Conservation (phyloP, 2,329 filamentous ascomycete species). For the Piedraia hortae region DNA sequence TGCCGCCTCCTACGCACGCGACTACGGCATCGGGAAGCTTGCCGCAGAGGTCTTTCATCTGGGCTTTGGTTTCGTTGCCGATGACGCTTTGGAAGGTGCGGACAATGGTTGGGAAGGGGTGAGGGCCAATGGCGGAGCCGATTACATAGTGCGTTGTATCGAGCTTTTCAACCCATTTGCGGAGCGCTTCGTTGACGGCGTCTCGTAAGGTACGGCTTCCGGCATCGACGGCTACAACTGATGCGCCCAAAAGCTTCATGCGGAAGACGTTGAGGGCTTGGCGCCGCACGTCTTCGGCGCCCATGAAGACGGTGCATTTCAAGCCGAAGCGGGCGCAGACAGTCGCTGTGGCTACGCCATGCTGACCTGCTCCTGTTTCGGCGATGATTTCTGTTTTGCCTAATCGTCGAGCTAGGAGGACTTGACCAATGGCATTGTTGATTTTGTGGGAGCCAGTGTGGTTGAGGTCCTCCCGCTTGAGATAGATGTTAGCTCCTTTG, state of each 20-base stretch:
- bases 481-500: slow-evolving; percentile 83
- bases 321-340: slow-evolving; percentile 96
- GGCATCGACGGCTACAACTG: slow-evolving; percentile 76
- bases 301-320: slow-evolving; percentile 97
- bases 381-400: slow-evolving; percentile 96
- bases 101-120: slow-evolving; percentile 93
- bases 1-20: slow-evolving; percentile 84
- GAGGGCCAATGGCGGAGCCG: slow-evolving; percentile 85
- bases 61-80: slow-evolving; percentile 74
- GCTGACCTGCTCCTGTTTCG: slow-evolving; percentile 89
- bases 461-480: slow-evolving; percentile 93
- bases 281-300: slow-evolving; percentile 82
- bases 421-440: slow-evolving; percentile 90
- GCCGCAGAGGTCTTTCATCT: slow-evolving; percentile 60
- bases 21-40: slow-evolving; percentile 90
- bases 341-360: slow-evolving; percentile 90
- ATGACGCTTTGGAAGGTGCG: slow-evolving; percentile 95
- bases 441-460: slow-evolving; percentile 98
- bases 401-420: slow-evolving; percentile 56
- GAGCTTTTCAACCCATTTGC: slow-evolving; percentile 78
- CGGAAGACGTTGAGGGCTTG: slow-evolving; percentile 96
- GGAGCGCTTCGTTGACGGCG: slow-evolving; percentile 79
- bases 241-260: slow-evolving; percentile 83
- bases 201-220: slow-evolving; percentile 38
- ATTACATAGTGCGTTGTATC: slow-evolving; percentile 96